Evolutionary conservation across 495 filamentous ascomycete species (phyloP), one percentile per base, ranked within the genome.

Genomic region (Tuber microsphaerosporum): DNA sequence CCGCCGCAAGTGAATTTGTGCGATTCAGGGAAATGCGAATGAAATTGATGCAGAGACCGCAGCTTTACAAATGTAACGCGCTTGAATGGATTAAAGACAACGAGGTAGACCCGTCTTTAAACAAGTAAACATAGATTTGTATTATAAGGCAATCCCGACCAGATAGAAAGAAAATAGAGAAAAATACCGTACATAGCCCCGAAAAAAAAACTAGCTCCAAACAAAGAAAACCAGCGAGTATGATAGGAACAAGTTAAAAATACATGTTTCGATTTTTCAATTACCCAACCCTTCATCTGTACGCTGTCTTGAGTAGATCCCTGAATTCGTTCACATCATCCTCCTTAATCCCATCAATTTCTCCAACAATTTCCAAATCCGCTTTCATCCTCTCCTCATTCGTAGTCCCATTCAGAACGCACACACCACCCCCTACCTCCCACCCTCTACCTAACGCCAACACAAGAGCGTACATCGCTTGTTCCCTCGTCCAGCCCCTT

Each of bases 341-440:
- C 77, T 83, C 83, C 34, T 84, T 84, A 78, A 88, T 89, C 71
- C 75, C 77, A 75, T 86, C 84, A 48, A 92, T 84, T 51, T 78
- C 84, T 73, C 84, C 83, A n/a, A 88, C 77, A 5, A 86, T 88
- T 65, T 86, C 86, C 75, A 94, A 79, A 83, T 94, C 92, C 56
- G 85, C 86, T 75, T 81, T 84, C 92, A 94, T 94, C 51, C 88
- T 88, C 72, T 78, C 84, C 76, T 84, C 81, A 48, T 87, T 88
- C 42, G 86, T 91, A 8, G 92, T 94, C 42, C 92, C 92, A 81
- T 94, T 89, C 78, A 94, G 82, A 43, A 94, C 85, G 2, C 86
- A 85, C 19, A 89, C 86, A 71, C 87, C 80, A 39, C 84, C 85
- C 51, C 80, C 80, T 26, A 74, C 76, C 65, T 79, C 76, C 80